Conservation (phyloP, 2,329 filamentous ascomycete genomes). For the Davidsoniella neocaledoniae region DNA sequence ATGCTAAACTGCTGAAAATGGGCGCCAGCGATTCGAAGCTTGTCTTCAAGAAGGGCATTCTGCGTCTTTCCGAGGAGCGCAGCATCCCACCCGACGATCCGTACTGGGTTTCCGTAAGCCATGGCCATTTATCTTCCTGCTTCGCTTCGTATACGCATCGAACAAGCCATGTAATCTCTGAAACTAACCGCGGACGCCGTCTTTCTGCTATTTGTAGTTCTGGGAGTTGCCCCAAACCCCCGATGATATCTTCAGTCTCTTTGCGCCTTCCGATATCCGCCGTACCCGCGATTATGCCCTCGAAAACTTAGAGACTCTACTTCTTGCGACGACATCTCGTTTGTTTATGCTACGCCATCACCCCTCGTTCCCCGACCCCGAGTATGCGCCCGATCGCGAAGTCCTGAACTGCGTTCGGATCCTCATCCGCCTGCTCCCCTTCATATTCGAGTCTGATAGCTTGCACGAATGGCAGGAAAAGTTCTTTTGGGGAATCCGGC, state of each 20-base stretch:
- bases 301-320: slow-evolving; percentile 77
- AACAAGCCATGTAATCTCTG: no score
- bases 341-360: slow-evolving; percentile 72
- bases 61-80: slow-evolving; percentile 81
- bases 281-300: slow-evolving; percentile 71
- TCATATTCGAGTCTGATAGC: slow-evolving; percentile 76
- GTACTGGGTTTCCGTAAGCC: slow-evolving; percentile 78
- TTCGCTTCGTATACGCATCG: background rate
- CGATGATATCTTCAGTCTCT: slow-evolving; percentile 93
- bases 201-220: slow-evolving; percentile 45
- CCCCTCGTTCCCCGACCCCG: slow-evolving; percentile 74
- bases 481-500: slow-evolving; percentile 76
- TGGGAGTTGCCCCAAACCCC: slow-evolving; percentile 93
- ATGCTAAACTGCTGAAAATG: slow-evolving; percentile 35
- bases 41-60: slow-evolving; percentile 96
- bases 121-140: background rate
- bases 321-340: slow-evolving; percentile 68
- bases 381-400: slow-evolving; percentile 69
- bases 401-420: slow-evolving; percentile 92
- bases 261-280: slow-evolving; percentile 75
- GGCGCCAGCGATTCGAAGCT: slow-evolving; percentile 97
- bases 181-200: no score
- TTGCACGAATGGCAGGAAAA: slow-evolving; percentile 73
- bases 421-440: slow-evolving; percentile 76
- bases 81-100: slow-evolving; percentile 74